Evolutionary conservation across 257 asterid species (phyloP).

Genomic region (Fraxinus cuspidata): DNA sequence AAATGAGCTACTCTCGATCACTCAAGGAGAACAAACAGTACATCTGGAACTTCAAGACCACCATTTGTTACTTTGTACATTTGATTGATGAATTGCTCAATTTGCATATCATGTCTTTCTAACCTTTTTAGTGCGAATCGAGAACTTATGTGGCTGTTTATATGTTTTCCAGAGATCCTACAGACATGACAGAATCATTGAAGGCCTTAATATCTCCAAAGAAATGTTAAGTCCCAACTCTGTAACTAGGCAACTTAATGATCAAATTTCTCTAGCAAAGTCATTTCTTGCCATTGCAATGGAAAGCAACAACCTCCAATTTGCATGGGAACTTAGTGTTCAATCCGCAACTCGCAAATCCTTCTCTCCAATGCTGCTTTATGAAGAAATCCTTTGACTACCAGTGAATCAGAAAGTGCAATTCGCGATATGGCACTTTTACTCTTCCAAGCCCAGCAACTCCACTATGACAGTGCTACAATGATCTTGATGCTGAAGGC

Average conservation of each 20-base stretch:
- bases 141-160: too few relatives aligned
- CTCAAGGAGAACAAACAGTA: too few relatives aligned
- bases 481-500: conserved; percentile 53
- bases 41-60: too few relatives aligned
- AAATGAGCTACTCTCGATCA: too few relatives aligned
- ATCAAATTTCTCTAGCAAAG: conserved; percentile 55
- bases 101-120: too few relatives aligned
- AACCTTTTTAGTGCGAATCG: too few relatives aligned
- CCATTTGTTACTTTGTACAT: too few relatives aligned
- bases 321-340: conserved; percentile 55
- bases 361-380: conserved; percentile 49
- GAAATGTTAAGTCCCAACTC: conserved; percentile 47
- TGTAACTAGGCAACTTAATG: conserved; percentile 44
- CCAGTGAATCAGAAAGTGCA: conserved; percentile 39
- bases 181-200: too few relatives aligned
- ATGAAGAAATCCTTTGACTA: conserved; percentile 44
- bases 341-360: conserved; percentile 46
- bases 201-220: too few relatives aligned
- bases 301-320: conserved; percentile 48
- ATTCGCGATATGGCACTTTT: conserved; percentile 49
- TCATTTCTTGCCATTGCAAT: conserved; percentile 48
- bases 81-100: too few relatives aligned
- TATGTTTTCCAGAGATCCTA: too few relatives aligned
- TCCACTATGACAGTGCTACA: conserved; percentile 48
- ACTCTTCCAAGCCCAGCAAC: conserved; percentile 50